Percentiles rank a stretch among this genome's conserved stretches.
Conservation (phyloP, 257 asterid genomes). For the Forsythia suspensa region DNA sequence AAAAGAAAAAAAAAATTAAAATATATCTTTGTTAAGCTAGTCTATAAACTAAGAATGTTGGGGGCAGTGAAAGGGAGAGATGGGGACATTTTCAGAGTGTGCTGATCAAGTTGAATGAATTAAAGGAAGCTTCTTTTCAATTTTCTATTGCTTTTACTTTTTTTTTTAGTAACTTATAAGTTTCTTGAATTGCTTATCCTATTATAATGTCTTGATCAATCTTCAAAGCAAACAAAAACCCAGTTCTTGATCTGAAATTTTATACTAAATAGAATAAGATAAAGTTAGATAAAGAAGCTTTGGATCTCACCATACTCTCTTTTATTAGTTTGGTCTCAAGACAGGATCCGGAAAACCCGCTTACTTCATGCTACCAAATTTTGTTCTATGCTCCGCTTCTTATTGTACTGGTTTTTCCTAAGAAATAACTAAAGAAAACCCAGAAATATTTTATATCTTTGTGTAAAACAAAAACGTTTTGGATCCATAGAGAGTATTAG, state of each 20-base stretch:
- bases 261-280: not conserved
- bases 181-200: not conserved
- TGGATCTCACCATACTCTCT: constrained; percentile 29
- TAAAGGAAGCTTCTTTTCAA: constrained; percentile 30
- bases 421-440: not conserved
- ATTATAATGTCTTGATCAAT: not conserved
- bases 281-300: constrained; percentile 23
- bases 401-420: not conserved
- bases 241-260: constrained; percentile 4
- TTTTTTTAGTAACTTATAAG: not conserved
- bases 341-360: constrained; percentile 60
- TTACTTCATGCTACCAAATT: constrained; percentile 1
- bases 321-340: constrained; percentile 27
- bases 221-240: constrained; percentile 4
- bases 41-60: constrained; percentile 11
- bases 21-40: constrained; percentile 11
- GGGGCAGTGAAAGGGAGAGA: constrained; percentile 37
- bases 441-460: not conserved
- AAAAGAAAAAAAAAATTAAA: not conserved
- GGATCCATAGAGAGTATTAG: not conserved
- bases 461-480: not conserved
- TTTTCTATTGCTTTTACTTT: constrained; percentile 8
- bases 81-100: constrained; percentile 26
- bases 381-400: not conserved
- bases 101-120: constrained; percentile 18